Percentiles rank a stretch among this genome's conserved stretches.
phyloP scores from a whole-genome alignment of 495 filamentous ascomycete genomes.

The Daldinia vernicosa region DNA sequence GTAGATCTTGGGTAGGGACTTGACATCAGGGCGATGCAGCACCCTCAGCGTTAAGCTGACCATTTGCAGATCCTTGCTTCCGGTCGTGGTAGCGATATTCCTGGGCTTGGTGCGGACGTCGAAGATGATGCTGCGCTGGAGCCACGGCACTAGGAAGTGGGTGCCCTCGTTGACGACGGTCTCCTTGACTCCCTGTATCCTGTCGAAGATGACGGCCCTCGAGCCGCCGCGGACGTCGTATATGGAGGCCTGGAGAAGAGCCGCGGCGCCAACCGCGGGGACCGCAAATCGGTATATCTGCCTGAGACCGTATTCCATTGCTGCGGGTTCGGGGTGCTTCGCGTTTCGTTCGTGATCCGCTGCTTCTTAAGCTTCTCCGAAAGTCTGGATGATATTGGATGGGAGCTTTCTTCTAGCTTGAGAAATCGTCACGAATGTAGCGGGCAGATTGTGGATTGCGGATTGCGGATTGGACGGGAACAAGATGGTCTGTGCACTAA shows the following conservation, averaged over 20 bases:
- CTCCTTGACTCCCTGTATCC: conserved; percentile 91
- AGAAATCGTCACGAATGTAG: conserved; percentile 15
- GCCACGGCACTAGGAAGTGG: conserved; percentile 95
- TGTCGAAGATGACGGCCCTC: conserved; percentile 97
- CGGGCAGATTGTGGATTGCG: no score
- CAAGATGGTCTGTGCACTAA: neutral
- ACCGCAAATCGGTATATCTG: conserved; percentile 73
- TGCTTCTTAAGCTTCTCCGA: neutral
- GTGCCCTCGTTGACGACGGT: conserved; percentile 94
- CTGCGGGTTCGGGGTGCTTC: neutral
- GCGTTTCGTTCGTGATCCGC: conserved; percentile 3
- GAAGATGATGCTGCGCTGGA: conserved; percentile 94
- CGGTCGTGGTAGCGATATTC: conserved; percentile 97
- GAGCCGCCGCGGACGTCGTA: conserved; percentile 97
- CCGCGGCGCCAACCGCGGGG: conserved; percentile 70
- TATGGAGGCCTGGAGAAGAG: conserved; percentile 75
- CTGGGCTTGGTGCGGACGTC: conserved; percentile 97
- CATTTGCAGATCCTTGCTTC: conserved; percentile 99
- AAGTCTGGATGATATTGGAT: conserved; percentile 7
- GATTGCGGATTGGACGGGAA: neutral
- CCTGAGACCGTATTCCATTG: conserved; percentile 36
- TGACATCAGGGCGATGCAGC: conserved; percentile 92
- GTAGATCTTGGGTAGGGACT: conserved; percentile 94
- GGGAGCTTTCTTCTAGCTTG: conserved; percentile 29
- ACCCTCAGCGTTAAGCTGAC: conserved; percentile 97